Evolutionary conservation across 805 yeast genomes (phyloP), one percentile per base, ranked within the genome.

Genomic region (Metschnikowia sp.): DNA sequence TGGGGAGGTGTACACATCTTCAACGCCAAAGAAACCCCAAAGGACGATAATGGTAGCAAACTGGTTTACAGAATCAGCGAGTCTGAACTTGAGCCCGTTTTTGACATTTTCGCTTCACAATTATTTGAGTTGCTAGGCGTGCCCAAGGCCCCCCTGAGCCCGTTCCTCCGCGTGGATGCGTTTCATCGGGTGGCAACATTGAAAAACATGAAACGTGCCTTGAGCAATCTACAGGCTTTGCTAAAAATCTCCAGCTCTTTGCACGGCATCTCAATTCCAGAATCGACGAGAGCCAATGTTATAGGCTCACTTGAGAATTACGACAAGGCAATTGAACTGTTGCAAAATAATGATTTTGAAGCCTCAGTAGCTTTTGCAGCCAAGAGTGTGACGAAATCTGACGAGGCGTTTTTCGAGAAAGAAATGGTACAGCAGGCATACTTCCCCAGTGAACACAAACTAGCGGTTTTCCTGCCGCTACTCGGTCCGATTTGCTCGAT

Each of bases 381-480:
- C 11, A 56, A 62, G n/a, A 88, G 95, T 0, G 71, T 83, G 37
- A 59, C 68, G 11, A 67, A 75, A 39, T 86, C 97, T 0, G 77
- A 83, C 54, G 72, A 72, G 39, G 97, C 98, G 0, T 92, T 92
- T 59, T 92, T 92, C 64, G 96, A 92, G 56, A 87, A 88, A 57
- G 91, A 86, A 63, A 92, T 94, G 97, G 88, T 94, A 29, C 96
- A 89, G 59, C 97, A 92, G 62, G 88, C 86, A 47, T 90, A 87
- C 64, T 89, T 91, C 73, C 98, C 99, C 0, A 92, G 87, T 53
- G 97, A 92, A 64, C 99, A 92, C 62, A 91, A 88, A 64, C 75
- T 94, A 59, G 98, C 99, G 0, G 96, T 94, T 1, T 94, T 90
- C 56, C 72, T 89, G 60, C 99, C 99, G 0, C 69, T 92, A 39